Base-by-base conservation (phyloP, 164 flowering plant species). In the Taxillus chinensis region DNA sequence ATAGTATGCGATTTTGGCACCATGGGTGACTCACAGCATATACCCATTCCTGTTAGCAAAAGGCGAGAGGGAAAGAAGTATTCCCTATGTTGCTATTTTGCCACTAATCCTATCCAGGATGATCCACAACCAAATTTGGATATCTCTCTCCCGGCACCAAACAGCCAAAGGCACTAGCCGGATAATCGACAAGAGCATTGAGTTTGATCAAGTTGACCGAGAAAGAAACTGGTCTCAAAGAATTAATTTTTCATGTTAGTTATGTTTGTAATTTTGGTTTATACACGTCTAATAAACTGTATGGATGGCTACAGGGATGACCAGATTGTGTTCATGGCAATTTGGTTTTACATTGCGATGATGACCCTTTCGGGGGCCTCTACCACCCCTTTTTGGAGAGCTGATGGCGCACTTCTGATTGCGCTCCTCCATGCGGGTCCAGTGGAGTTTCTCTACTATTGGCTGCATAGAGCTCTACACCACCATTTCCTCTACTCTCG, bases 51-150 rank as follows among this genome's bases (percentile, higher is more conserved):
- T 45, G 66, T 3, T 72, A n/a, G 41, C 41, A 0, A 76, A 59
- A 5, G 80, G 59, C 3, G 69, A 37, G 41, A 64, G 37, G 3
- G 78, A 78, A 62, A 74, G 74, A 39, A 79, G 79, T 62, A 8
- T 76, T 0, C 5, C 56, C 7, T 14, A 66, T 59, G 62, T 77
- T 38, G 45, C 72, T 37, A 68, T 79, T 15, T 57, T 82, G 16
- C 85, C 83, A 15, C 55, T 73, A 55, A 55, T 84, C 3, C 43
- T 84, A 15, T 41, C 17, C 64, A 73, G 89, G 60, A 64, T 76
- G 74, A 50, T 82, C n/a, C 83, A 84, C 67, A 73, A 67, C 63
- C 86, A 84, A 42, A 63, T 84, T 8, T 84, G 90, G 90, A 80
- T 82, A 7, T 63, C 77, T 14, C 62, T 77, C 0, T 75, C 86